phyloP scores from a whole-genome alignment of 768 basidiomycete species.

The Suillus americanus region DNA sequence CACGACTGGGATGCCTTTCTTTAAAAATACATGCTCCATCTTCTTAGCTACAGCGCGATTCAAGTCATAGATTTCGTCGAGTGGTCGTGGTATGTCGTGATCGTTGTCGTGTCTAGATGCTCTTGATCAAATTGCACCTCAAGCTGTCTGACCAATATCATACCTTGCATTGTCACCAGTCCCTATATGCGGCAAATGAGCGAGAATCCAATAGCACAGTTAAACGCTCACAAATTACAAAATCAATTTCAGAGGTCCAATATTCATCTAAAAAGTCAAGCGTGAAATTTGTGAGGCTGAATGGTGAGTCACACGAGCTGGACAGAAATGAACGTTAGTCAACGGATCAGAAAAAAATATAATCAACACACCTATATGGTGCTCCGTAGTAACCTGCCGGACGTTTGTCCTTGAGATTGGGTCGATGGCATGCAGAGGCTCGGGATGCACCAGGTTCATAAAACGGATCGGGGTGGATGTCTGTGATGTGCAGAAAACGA shows the following conservation, averaged over 20 bases:
- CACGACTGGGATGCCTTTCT: constrained; percentile 71
- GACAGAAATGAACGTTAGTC: neutral
- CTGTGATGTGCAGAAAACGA: constrained; percentile 81
- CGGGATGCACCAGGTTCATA: constrained; percentile 52
- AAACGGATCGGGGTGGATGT: constrained; percentile 78
- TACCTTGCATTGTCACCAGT: constrained; percentile 77
- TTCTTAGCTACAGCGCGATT: constrained; percentile 67
- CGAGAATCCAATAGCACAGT: neutral
- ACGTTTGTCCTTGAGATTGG: constrained; percentile 52
- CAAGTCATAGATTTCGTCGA: constrained; percentile 71
- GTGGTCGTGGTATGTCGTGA: constrained; percentile 70
- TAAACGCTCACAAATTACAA: constrained; percentile 70
- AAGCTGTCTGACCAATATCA: neutral
- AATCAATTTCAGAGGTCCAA: constrained; percentile 84
- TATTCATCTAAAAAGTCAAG: constrained; percentile 76
- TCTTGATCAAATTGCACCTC: neutral
- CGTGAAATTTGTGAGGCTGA: constrained; percentile 73
- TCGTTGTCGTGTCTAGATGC: constrained; percentile 77
- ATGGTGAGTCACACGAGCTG: constrained; percentile 84
- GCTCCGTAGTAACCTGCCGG: constrained; percentile 63
- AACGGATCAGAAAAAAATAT: neutral
- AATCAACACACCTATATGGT: constrained; percentile 56
- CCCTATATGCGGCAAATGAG: constrained; percentile 41
- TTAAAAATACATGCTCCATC: constrained; percentile 71
- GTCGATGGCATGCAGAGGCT: constrained; percentile 64